A percentile compares a stretch with the other conserved stretches of the same genome.
Evolutionary conservation across 495 filamentous ascomycete species (phyloP).

Genomic region (Daldinia caldariorum): DNA sequence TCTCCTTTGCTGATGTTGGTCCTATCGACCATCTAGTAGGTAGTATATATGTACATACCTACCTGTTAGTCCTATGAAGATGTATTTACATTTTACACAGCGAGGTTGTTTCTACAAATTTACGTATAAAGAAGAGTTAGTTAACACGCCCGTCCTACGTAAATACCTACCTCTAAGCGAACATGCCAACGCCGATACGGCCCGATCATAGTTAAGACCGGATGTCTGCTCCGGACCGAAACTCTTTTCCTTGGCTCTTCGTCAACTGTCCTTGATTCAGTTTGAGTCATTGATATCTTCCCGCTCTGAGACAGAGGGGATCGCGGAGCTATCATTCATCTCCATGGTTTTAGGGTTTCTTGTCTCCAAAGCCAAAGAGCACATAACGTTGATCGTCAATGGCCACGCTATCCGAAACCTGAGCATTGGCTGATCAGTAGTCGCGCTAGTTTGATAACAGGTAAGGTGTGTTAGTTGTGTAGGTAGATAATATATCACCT

Average conservation of each 20-base stretch:
- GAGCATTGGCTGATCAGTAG: constrained; percentile 8
- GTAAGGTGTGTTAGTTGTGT: not conserved
- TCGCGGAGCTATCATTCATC: not conserved
- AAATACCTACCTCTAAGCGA: not conserved
- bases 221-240: constrained; percentile 11
- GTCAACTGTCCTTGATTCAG: constrained; percentile 5
- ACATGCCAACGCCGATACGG: not conserved
- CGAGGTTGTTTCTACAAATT: not conserved
- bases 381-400: constrained; percentile 1
- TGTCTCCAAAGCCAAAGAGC: not conserved
- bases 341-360: not conserved
- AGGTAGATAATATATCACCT: not conserved
- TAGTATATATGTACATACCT: not conserved
- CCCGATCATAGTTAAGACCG: not conserved
- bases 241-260: not conserved
- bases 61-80: not conserved
- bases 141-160: not conserved
- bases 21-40: too few species aligned
- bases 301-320: not conserved
- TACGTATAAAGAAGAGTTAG: not conserved
- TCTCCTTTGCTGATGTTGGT: not conserved
- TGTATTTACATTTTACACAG: not conserved
- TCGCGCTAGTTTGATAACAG: not conserved
- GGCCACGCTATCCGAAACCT: not conserved
- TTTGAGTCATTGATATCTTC: constrained; percentile 14